Evolutionary conservation across 2,329 filamentous ascomycete species (phyloP).

Genomic region (Ceratocystis cubensis): DNA sequence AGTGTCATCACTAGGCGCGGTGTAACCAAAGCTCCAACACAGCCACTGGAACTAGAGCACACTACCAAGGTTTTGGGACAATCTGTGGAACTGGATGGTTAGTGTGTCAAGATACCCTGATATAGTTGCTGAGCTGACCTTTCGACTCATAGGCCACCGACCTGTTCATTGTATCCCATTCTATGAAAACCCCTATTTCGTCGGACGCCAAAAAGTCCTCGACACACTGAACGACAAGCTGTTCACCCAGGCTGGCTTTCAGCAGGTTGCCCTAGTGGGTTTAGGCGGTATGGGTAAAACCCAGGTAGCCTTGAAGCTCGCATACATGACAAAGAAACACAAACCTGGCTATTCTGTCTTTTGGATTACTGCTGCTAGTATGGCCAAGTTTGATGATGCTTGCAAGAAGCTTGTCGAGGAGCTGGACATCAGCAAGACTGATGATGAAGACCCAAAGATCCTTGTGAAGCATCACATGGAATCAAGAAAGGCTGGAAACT

Average conservation of each 20-base stretch:
- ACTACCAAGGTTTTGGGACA: neutral
- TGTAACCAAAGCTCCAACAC: neutral
- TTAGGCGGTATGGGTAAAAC: neutral
- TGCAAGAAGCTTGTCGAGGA: slow-evolving; percentile 1
- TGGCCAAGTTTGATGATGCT: neutral
- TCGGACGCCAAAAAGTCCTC: neutral
- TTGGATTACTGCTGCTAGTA: slow-evolving; percentile 5
- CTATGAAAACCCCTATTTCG: neutral
- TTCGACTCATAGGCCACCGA: neutral
- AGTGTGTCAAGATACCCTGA: neutral
- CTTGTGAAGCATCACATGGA: slow-evolving; percentile 21
- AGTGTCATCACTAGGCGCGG: neutral
- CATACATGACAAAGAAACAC: neutral
- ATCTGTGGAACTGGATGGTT: neutral
- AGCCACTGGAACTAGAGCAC: too few relatives aligned
- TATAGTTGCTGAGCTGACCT: neutral
- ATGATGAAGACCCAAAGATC: slow-evolving; percentile 7
- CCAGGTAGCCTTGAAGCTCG: neutral
- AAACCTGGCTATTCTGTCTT: neutral
- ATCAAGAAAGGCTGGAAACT: slow-evolving; percentile 22
- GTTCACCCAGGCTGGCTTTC: neutral
- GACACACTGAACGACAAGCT: neutral
- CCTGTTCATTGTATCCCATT: neutral
- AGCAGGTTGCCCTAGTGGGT: neutral
- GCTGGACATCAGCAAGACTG: neutral